Evolutionary conservation across 208 protist genomes (phyloP).

Genomic region (Wallacemonas sp.): DNA sequence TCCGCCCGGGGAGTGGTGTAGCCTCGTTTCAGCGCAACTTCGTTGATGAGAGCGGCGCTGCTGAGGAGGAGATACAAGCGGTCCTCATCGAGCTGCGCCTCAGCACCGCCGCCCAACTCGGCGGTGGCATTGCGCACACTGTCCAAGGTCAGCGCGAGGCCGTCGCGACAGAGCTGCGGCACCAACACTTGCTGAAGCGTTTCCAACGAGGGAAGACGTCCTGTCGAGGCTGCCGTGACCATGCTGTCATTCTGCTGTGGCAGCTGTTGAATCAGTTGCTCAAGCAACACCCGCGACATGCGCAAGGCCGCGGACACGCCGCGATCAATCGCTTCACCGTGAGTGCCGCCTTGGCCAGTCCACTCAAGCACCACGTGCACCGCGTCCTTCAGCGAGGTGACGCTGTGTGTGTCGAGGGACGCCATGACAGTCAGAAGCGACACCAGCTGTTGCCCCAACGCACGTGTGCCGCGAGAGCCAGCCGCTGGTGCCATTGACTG

Average conservation of each 20-base stretch:
- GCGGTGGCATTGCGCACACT: not conserved
- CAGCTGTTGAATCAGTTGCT: too few relatives aligned
- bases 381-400: not conserved
- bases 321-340: too few relatives aligned
- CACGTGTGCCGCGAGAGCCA: not conserved
- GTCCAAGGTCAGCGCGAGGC: not conserved
- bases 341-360: not conserved
- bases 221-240: not conserved
- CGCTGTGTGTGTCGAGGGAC: not conserved
- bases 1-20: too few relatives aligned
- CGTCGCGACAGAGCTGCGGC: slow-evolving; percentile 5
- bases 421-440: not conserved
- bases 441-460: not conserved
- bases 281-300: too few relatives aligned
- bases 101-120: not conserved
- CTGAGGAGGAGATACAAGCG: not conserved
- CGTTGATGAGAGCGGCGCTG: not conserved
- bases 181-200: not conserved
- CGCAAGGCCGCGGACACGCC: too few relatives aligned
- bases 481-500: not conserved
- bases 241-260: too few relatives aligned
- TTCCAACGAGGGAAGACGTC: not conserved
- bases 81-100: not conserved
- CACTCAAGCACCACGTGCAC: not conserved
- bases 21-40: too few relatives aligned